Base-by-base conservation (phyloP, 305 asterid genomes). In the Solanum chacoense region DNA sequence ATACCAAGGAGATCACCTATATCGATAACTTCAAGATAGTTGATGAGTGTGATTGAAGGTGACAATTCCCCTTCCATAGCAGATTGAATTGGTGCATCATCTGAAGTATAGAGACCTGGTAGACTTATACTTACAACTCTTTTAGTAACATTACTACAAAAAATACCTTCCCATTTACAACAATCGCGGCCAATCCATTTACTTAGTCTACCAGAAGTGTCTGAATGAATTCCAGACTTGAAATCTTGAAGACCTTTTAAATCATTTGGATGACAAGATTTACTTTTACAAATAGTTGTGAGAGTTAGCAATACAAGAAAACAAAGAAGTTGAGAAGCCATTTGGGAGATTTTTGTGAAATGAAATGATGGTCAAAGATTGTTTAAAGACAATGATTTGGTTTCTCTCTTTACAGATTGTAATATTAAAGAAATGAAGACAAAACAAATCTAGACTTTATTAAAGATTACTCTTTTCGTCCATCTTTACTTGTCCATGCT, bases 81-180 rank as follows among this genome's bases (percentile, higher is more conserved):
- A 1, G 95, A 42, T 55, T 91, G 94, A 31, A 90, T n/a, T 26
- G 96, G 97, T 63, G 89, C 85, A 32, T 34, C 89, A 80, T 88
- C 93, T 42, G 83, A 80, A 11, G 94, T 90, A 88, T 42, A 87
- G 16, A 90, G 89, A 37, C 95, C 95, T 3, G 96, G 94, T 50
- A 95, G 96, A 88, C 88, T 92, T 29, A 95, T 77, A 88, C 92
- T 78, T 69, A 89, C 93, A 22, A 95, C 97, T 91, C 97, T 92
- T 6, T 93, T 92, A 18, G 94, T 93, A 9, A 12, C 32, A 69
- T 89, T 91, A 90, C 91, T 88, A 26, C 96, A 94, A 16, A 85
- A 69, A 86, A 95, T 89, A 13, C 97, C 97, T 78, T 88, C 92
- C 98, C 98, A 95, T 18, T 77, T 84, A 93, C 98, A 94, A 92